Evolutionary conservation across 495 filamentous ascomycete species (phyloP).

Genomic region (Penicillium angulare): DNA sequence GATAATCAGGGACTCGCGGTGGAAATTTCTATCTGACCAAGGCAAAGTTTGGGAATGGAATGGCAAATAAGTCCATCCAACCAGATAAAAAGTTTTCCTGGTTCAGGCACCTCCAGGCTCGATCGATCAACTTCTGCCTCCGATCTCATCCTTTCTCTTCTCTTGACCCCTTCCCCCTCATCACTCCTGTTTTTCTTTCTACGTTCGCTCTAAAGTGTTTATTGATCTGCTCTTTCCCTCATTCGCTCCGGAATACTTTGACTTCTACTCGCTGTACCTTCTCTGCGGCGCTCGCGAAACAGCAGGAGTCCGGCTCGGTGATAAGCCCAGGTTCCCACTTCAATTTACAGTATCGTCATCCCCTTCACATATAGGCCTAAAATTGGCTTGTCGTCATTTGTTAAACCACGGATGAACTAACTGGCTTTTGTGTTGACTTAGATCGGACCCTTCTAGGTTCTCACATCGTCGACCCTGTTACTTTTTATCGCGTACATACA

Average conservation of each 20-base stretch:
- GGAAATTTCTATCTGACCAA: not conserved
- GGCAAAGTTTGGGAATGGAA: not conserved
- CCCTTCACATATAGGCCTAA: no score
- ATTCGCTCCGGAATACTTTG: not conserved
- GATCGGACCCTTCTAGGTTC: not conserved
- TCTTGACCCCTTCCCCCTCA: conserved; percentile 1
- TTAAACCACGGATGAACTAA: no score
- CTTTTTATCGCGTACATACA: not conserved
- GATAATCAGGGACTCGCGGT: not conserved
- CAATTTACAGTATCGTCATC: no score
- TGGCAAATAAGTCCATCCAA: conserved; percentile 3
- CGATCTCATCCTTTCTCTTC: conserved; percentile 1
- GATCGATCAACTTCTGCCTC: conserved; percentile 13
- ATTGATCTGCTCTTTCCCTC: not conserved
- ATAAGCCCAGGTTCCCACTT: not conserved
- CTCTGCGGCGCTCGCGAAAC: not conserved
- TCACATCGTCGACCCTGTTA: not conserved
- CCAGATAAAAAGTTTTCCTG: conserved; percentile 24
- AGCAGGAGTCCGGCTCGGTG: not conserved
- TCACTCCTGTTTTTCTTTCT: not conserved
- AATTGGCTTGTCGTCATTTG: no score
- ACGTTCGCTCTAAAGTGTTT: not conserved
- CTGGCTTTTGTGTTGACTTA: no score
- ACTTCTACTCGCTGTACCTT: not conserved
- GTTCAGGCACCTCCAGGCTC: conserved; percentile 27